Evolutionary conservation across 805 yeast genomes (phyloP).

Genomic region (Lachancea mirantina): DNA sequence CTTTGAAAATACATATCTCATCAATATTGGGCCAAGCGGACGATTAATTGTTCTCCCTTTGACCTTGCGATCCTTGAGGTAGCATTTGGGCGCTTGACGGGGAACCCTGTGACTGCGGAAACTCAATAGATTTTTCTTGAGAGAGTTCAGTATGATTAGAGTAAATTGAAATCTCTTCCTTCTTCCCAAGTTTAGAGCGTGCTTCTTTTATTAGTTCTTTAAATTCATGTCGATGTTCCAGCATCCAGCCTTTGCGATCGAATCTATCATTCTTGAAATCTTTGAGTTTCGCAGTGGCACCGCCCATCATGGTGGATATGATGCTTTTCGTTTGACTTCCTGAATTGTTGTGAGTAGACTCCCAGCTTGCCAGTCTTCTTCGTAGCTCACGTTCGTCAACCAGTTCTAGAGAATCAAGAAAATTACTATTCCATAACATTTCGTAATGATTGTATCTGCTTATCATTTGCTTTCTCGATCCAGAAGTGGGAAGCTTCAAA

Average conservation of each 20-base stretch:
- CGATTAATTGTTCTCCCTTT: too few species aligned
- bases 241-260: slow-evolving; percentile 39
- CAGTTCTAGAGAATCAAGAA: slow-evolving; percentile 59
- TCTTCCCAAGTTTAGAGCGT: slow-evolving; percentile 21
- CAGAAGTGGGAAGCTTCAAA: slow-evolving; percentile 51
- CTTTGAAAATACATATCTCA: too few species aligned
- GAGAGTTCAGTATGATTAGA: too few species aligned
- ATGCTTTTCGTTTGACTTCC: slow-evolving; percentile 18
- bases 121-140: too few species aligned
- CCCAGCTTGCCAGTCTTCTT: slow-evolving; percentile 62
- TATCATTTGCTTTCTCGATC: slow-evolving; percentile 58
- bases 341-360: slow-evolving; percentile 30
- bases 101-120: too few species aligned
- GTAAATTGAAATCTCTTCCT: too few species aligned
- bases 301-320: slow-evolving; percentile 25
- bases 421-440: slow-evolving; percentile 71
- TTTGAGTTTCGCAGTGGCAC: slow-evolving; percentile 28
- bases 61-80: too few species aligned
- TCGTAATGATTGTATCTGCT: slow-evolving; percentile 70
- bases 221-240: slow-evolving; percentile 36
- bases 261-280: slow-evolving; percentile 42
- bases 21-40: too few species aligned
- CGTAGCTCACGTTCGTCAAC: slow-evolving; percentile 47
- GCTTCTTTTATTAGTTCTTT: slow-evolving; percentile 35
- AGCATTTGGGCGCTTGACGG: too few species aligned